Percentiles rank a stretch among this genome's conserved stretches.
Evolutionary conservation across 352 stramenopile species (phyloP).

Genomic region (Phytophthora tentaculata): DNA sequence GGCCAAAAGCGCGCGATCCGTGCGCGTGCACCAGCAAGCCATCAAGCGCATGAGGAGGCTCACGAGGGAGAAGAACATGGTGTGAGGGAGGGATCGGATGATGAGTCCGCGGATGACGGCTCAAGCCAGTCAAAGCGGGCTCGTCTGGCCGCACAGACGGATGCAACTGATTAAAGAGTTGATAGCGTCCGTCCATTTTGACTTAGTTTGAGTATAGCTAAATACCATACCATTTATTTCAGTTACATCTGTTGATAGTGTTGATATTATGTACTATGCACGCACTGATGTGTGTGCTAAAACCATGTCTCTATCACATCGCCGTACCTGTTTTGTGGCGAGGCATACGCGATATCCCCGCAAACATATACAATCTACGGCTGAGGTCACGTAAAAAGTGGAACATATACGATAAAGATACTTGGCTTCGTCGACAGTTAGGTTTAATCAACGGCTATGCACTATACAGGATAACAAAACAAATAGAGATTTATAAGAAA

Average conservation of each 20-base stretch:
- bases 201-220: not conserved
- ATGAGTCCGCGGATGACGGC: not conserved
- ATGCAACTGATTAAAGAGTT: not conserved
- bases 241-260: not conserved
- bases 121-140: not conserved
- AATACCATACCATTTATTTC: slow-evolving; percentile 2
- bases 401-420: slow-evolving; percentile 1
- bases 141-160: not conserved
- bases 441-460: slow-evolving; percentile 4
- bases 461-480: slow-evolving; percentile 1
- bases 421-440: not conserved
- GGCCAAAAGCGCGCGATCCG: not conserved
- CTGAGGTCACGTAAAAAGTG: not conserved
- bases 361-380: not conserved
- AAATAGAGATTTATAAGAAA: slow-evolving; percentile 4
- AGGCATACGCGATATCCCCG: not conserved
- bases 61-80: not conserved
- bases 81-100: not conserved
- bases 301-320: not conserved
- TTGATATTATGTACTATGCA: not conserved
- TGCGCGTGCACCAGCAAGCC: not conserved
- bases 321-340: not conserved
- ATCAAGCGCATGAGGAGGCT: not conserved
- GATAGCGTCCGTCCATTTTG: not conserved
- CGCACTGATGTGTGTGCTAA: not conserved